Conservation (phyloP, 2,329 filamentous ascomycete species). For the Xylaria sp. region DNA sequence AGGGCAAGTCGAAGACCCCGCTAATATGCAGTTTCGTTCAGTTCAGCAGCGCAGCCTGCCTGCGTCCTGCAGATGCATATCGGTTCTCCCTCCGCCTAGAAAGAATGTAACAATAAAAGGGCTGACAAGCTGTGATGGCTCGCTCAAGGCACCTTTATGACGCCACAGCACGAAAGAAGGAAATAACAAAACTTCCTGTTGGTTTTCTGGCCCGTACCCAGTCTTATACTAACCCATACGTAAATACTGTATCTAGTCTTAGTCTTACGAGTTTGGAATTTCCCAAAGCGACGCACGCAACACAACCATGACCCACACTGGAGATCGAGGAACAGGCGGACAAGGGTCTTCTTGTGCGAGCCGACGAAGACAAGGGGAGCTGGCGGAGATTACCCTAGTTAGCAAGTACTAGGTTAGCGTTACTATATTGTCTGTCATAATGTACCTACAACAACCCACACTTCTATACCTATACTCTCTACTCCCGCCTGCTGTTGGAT, state of each 20-base stretch:
- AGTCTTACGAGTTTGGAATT: constrained; percentile 21
- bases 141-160: background rate
- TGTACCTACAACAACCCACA: no score
- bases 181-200: background rate
- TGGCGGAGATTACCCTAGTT: background rate
- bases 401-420: background rate
- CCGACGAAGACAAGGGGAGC: constrained; percentile 12
- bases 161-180: background rate
- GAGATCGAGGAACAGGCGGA: constrained; percentile 14
- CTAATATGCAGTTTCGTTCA: constrained; percentile 4
- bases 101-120: background rate
- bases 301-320: constrained; percentile 27
- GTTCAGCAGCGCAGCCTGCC: constrained; percentile 9
- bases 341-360: constrained; percentile 24
- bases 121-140: background rate
- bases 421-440: background rate
- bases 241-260: background rate
- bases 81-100: background rate
- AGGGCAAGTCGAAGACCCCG: constrained; percentile 4
- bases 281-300: constrained; percentile 29
- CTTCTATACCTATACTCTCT: no score
- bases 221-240: background rate
- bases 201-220: background rate
- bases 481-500: no score
- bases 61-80: constrained; percentile 1